phyloP scores from a whole-genome alignment of 495 filamentous ascomycete genomes.

The Umbilicaria muhlenbergii region DNA sequence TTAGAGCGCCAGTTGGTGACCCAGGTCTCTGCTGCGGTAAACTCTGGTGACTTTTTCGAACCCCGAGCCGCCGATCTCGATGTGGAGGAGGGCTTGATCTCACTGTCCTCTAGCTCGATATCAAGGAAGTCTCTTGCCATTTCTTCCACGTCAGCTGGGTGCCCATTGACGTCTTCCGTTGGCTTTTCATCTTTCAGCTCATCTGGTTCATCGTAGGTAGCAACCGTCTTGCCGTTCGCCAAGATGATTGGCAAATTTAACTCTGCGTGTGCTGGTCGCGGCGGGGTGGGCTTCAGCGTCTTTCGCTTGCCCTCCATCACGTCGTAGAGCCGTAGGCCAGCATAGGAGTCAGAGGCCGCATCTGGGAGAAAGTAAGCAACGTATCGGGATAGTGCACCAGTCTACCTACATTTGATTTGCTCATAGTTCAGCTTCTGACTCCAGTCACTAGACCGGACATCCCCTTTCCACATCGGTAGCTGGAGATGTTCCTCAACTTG shows the following conservation, averaged over 20 bases:
- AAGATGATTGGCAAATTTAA: slow-evolving; percentile 42
- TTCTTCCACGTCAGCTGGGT: slow-evolving; percentile 3
- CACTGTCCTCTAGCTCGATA: slow-evolving; percentile 14
- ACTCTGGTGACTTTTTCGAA: neutral
- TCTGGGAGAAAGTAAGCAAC: slow-evolving; percentile 29
- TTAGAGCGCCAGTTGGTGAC: neutral
- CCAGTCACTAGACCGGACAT: slow-evolving; percentile 62
- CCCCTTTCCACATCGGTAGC: slow-evolving; percentile 62
- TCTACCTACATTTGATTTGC: slow-evolving; percentile 56
- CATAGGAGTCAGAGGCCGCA: slow-evolving; percentile 73
- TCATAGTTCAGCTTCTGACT: slow-evolving; percentile 35
- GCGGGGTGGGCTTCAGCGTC: slow-evolving; percentile 50
- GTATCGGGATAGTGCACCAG: neutral
- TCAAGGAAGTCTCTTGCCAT: slow-evolving; percentile 3
- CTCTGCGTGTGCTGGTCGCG: slow-evolving; percentile 51
- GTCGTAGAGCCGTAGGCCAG: slow-evolving; percentile 56
- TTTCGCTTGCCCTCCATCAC: slow-evolving; percentile 49
- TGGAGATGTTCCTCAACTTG: slow-evolving; percentile 57
- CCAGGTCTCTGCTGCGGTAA: neutral
- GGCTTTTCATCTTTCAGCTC: slow-evolving; percentile 12
- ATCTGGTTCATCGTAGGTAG: slow-evolving; percentile 16
- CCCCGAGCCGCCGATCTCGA: slow-evolving; percentile 6
- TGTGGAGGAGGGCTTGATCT: slow-evolving; percentile 14
- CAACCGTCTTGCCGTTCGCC: slow-evolving; percentile 20
- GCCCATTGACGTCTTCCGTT: neutral